Conservation (phyloP, 257 asterid genomes). For the Salvia miltiorrhiza region DNA sequence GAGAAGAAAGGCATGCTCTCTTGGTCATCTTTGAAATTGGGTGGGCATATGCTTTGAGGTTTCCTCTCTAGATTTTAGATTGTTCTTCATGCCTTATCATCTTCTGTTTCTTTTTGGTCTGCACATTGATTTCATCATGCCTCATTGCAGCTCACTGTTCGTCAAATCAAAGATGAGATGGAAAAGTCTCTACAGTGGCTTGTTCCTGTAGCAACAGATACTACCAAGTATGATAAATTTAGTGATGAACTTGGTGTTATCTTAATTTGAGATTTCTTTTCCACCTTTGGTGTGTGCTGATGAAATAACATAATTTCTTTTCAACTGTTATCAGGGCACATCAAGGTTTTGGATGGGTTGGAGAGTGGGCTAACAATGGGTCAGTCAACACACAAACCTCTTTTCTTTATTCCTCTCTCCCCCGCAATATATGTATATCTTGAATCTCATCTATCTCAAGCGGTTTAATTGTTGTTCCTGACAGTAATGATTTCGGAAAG, state of each 20-base stretch:
- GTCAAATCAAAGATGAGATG: constrained; percentile 91
- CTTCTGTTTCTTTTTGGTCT: not conserved
- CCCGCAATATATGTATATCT: not conserved
- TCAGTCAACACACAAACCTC: constrained; percentile 30
- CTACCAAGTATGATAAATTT: constrained; percentile 60
- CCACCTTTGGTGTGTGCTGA: not conserved
- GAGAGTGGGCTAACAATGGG: constrained; percentile 99
- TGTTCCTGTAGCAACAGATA: constrained; percentile 86
- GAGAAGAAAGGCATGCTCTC: too few relatives aligned
- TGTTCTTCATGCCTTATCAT: not conserved
- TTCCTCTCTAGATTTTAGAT: not conserved
- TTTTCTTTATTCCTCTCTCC: not conserved
- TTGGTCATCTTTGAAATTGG: too few relatives aligned
- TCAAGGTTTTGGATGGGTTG: constrained; percentile 99
- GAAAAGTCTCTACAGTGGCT: constrained; percentile 94
- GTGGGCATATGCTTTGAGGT: too few relatives aligned
- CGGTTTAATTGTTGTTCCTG: not conserved
- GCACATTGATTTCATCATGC: constrained; percentile 16
- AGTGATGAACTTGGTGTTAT: not conserved
- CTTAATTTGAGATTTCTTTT: not conserved
- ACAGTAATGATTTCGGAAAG: constrained; percentile 81
- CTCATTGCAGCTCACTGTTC: constrained; percentile 61
- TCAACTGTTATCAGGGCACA: constrained; percentile 67
- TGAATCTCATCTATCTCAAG: not conserved
- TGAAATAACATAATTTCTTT: constrained; percentile 23